These are phyloP conservation scores for Plasmodium gonderi DNA, from an alignment of 169 alveolate species.

Conservation along the genomic window DNA sequence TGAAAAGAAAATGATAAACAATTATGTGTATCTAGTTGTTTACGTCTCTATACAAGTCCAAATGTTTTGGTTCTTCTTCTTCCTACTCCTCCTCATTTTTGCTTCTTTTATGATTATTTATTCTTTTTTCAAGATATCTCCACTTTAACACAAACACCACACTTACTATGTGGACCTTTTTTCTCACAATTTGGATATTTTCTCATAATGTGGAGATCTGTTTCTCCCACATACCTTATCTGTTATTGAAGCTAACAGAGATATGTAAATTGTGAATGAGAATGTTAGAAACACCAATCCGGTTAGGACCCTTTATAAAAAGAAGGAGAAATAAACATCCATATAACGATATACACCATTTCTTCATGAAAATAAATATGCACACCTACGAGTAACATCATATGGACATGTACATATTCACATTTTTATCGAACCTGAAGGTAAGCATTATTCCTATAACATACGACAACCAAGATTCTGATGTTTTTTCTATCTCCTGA, in stretches of 20 bases:
- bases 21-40: not conserved
- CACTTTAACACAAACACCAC: no score
- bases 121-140: no score
- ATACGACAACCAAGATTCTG: constrained; percentile 71
- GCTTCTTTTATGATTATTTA: no score
- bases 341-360: not conserved
- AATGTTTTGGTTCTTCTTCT: not conserved
- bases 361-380: no score
- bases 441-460: constrained; percentile 57
- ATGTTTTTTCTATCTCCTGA: constrained; percentile 71
- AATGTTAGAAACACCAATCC: constrained; percentile 77
- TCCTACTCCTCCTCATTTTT: no score
- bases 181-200: no score
- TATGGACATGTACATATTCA: not conserved
- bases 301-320: constrained; percentile 76
- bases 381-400: not conserved
- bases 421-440: constrained; percentile 17
- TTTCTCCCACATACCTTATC: constrained; percentile 42
- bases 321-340: not conserved
- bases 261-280: constrained; percentile 76
- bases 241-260: constrained; percentile 70
- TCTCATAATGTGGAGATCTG: not conserved
- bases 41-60: not conserved
- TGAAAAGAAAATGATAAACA: not conserved
- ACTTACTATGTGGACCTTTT: no score